Evolutionary conservation across 1,284 basidiomycete genomes (phyloP), one percentile per base, ranked within the genome.

Genomic region (Rhodotorula sp.): DNA sequence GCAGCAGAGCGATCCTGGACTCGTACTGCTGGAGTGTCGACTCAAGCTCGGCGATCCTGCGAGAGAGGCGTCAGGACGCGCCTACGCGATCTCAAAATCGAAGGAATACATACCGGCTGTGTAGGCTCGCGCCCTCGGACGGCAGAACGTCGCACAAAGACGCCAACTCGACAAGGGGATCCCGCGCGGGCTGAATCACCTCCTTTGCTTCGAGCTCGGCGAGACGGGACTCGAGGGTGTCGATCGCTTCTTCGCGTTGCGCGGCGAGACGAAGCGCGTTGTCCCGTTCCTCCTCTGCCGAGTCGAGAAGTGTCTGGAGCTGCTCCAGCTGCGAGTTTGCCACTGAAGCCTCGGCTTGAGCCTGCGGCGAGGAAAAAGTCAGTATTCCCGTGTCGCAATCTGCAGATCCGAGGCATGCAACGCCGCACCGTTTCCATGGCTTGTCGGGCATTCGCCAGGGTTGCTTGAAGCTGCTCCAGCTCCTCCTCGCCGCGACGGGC

Each of bases 1-100:
- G 68, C 6, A 75, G 60, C 6, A 67, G 60, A 3, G 68, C 69
- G 48, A 75, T 73, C 3, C 45, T 46, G 17, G 62, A 51, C 60
- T 68, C 54, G 51, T 72, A 69, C 12, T 60, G n/a, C 17, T 17
- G 53, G 15, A 29, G 26, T 8, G 53, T 54, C 26, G 26, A n/a
- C 18, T 54, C 53, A 5, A 54, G 26, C 53, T 29, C 53, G 18
- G 42, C 24, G 24, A n/a, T 15, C 6, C 57, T 26, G 20, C 6
- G 3, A 22, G 37, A 26, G 3, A n/a, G 15, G 14, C 14, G 7
- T 45, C 42, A 59, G 37, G 17, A 4, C 24, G 12, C 7, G 26
- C n/a, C 57, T 2, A 6, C 12, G 24, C 14, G 12, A 15, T 14
- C 37, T 6, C 15, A 59, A n/a, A 6, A 15, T 10, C 6, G 4